Base-by-base conservation (phyloP, 116 monocot genomes). In the Zostera marina region DNA sequence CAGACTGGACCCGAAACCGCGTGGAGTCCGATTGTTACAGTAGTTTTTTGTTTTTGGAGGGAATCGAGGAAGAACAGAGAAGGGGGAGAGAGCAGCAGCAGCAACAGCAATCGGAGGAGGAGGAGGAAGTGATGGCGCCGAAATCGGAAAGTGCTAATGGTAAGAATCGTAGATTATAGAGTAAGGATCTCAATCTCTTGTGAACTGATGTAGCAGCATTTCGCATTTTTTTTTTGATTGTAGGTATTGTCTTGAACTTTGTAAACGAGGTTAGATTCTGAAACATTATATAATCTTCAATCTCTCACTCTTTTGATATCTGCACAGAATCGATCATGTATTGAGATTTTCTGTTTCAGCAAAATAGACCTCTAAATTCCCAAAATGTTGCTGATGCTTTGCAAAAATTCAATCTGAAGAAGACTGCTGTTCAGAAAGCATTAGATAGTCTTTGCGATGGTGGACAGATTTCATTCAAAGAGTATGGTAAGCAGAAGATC, bases 401-500 rank as follows among this genome's bases (percentile, higher is more conserved):
- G 71, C 92, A 87, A 78, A 92, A 92, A 65, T 87, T 65, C 62
- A 92, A 83, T 66, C 81, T 92, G 5, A 92, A 92, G 42, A 92
- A 92, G 68, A 72, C 80, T 56, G 92, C 83, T 38, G 73, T 92
- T 17, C 92, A 92, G 66, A 92, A 87, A 73, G 81, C 81, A 25
- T 60, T 92, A 66, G 87, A 92, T 49, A 62, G 66, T 43, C 69
- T 88, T 3, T 68, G 76, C 21, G 93, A 93, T 51, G 77, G 64
- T 64, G 77, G 79, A 41, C 81, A 84, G 47, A 87, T 93, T 58
- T 88, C 93, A 42, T 88, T 77, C 41, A 88, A 93, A 58, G 88
- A 94, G 63, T 94, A 94, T 73, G 88, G 94, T n/a, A 94, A 94
- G 47, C 94, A 94, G 64, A 94, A 88, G 49, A 82, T 94, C 48